Evolutionary conservation across 345 rosid species (phyloP).

Genomic region (Syzygium aromaticum): DNA sequence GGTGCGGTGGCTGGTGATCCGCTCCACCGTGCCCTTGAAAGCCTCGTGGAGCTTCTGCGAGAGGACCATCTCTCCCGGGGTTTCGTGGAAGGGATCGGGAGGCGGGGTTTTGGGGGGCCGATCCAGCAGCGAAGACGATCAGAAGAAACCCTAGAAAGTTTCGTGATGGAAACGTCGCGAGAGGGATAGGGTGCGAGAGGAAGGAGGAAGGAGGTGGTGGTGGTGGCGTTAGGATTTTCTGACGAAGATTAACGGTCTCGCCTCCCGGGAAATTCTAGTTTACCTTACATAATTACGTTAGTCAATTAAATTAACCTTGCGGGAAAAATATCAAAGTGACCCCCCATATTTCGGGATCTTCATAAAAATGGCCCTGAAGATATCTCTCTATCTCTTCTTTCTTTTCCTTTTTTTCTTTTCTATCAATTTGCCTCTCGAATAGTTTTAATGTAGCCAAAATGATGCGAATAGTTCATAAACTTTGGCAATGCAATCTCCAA

Average conservation of each 20-base stretch:
- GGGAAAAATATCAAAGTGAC: not conserved
- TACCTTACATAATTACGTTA: no score
- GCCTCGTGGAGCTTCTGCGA: conserved; percentile 83
- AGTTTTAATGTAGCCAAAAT: no score
- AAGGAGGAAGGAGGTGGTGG: not conserved
- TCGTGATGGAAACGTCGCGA: not conserved
- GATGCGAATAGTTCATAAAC: no score
- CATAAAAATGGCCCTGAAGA: not conserved
- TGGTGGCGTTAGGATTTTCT: not conserved
- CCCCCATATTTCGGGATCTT: not conserved
- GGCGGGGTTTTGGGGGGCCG: not conserved
- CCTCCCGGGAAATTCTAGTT: not conserved
- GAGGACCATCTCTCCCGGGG: conserved; percentile 31
- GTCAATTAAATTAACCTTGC: not conserved
- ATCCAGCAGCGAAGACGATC: not conserved
- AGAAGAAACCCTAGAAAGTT: not conserved
- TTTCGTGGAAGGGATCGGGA: not conserved
- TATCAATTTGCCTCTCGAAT: not conserved
- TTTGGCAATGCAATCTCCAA: no score
- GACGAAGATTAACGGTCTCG: not conserved
- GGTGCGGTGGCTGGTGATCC: conserved; percentile 83
- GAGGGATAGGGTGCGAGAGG: not conserved
- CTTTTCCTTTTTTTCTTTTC: not conserved
- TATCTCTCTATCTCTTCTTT: not conserved
- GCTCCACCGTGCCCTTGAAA: conserved; percentile 91